These are phyloP conservation scores for Arthroderma sp. DNA, from an alignment of 2,329 filamentous ascomycete species.

Conservation along the genomic window DNA sequence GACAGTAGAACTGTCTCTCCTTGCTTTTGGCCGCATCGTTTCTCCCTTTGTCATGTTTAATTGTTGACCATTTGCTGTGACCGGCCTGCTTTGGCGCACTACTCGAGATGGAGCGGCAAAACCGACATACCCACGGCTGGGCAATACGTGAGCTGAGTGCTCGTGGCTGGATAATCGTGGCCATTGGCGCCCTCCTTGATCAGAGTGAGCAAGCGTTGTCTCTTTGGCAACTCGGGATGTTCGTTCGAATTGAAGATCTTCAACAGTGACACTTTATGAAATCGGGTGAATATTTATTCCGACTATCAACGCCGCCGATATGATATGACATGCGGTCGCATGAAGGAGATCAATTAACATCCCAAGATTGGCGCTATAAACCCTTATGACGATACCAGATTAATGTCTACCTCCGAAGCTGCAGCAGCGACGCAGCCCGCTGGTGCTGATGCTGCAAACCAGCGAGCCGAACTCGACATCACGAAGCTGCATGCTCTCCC, in stretches of 20 bases:
- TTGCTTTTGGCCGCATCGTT: conserved; percentile 64
- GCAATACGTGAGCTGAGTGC: conserved; percentile 1
- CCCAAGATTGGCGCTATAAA: too few species aligned
- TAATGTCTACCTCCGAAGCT: conserved; percentile 29
- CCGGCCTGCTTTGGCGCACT: conserved; percentile 44
- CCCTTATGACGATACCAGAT: conserved; percentile 1
- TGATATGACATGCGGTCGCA: not conserved
- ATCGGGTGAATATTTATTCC: too few species aligned
- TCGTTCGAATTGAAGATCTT: too few species aligned
- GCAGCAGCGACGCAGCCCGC: conserved; percentile 19
- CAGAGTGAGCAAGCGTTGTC: not conserved
- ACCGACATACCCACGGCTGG: conserved; percentile 11
- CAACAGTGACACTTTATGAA: too few species aligned
- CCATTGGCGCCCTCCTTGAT: conserved; percentile 4
- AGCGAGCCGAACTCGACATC: conserved; percentile 60
- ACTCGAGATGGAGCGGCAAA: conserved; percentile 36
- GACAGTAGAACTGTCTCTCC: conserved; percentile 53
- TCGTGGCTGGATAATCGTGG: conserved; percentile 3
- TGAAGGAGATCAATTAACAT: too few species aligned
- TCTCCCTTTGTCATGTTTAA: conserved; percentile 85
- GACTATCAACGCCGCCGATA: not conserved
- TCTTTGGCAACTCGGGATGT: not conserved
- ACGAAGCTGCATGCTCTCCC: conserved; percentile 79
- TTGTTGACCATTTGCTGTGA: conserved; percentile 92
- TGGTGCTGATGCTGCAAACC: conserved; percentile 22